Evolutionary conservation across 331 rosid species (phyloP).

Genomic region (Pyracantha coccinea): DNA sequence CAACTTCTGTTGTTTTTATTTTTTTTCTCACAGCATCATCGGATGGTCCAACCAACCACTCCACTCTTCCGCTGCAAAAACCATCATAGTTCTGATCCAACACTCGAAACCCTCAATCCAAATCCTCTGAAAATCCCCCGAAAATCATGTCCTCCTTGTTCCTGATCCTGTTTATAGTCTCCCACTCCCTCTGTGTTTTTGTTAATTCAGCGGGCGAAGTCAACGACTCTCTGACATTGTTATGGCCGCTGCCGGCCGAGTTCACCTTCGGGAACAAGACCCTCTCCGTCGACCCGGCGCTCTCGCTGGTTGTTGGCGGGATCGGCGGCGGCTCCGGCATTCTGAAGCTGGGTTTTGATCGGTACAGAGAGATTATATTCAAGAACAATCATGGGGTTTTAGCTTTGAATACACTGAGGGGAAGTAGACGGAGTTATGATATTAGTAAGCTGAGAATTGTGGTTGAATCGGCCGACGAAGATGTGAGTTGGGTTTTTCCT

Average conservation of each 20-base stretch:
- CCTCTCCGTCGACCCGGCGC: constrained; percentile 71
- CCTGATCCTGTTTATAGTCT: constrained; percentile 8
- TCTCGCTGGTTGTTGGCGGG: constrained; percentile 40
- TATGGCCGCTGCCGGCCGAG: constrained; percentile 84
- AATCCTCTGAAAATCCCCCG: neutral
- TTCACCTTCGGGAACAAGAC: constrained; percentile 48
- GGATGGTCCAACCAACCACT: too few species aligned
- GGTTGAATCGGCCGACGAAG: constrained; percentile 47
- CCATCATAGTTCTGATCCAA: neutral
- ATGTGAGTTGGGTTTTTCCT: constrained; percentile 29
- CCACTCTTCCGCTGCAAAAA: neutral
- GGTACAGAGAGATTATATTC: constrained; percentile 64
- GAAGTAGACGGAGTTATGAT: constrained; percentile 29
- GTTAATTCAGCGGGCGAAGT: constrained; percentile 4
- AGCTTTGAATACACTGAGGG: constrained; percentile 28
- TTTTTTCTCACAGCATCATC: too few species aligned
- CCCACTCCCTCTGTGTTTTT: constrained; percentile 5
- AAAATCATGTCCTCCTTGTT: neutral
- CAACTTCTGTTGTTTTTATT: too few species aligned
- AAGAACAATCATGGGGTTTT: constrained; percentile 31
- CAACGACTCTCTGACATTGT: constrained; percentile 38
- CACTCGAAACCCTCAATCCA: neutral
- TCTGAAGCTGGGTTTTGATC: constrained; percentile 53
- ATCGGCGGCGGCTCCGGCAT: constrained; percentile 41
- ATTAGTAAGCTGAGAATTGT: constrained; percentile 41